phyloP scores from a whole-genome alignment of 139 green algal species.

The Pseudopediastrum boryanum region DNA sequence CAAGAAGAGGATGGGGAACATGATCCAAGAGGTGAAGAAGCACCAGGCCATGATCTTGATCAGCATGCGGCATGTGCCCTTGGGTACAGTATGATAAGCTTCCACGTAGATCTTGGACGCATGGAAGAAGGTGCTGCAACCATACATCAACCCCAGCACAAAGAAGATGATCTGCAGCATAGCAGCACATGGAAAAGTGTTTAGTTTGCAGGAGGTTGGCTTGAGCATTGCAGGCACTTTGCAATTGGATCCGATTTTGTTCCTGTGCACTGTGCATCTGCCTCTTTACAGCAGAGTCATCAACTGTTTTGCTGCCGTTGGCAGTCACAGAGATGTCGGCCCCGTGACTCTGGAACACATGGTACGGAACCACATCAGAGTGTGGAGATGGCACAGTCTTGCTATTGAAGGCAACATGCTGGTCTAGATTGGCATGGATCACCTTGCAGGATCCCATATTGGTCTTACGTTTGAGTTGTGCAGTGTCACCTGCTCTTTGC shows the following conservation, averaged over 20 bases:
- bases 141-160: background rate
- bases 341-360: background rate
- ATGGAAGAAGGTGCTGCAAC: background rate
- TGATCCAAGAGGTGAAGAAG: slow-evolving; percentile 13
- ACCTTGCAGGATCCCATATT: background rate
- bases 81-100: slow-evolving; percentile 60
- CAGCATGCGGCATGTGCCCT: slow-evolving; percentile 53
- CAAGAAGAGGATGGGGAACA: slow-evolving; percentile 66
- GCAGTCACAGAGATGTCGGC: background rate
- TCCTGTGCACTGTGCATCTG: background rate
- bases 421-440: background rate
- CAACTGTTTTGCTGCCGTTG: background rate
- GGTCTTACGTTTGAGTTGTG: background rate
- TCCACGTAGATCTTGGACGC: slow-evolving; percentile 57
- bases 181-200: background rate
- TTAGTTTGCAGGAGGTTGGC: background rate
- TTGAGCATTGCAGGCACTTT: too few relatives aligned
- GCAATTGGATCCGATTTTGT: background rate
- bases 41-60: slow-evolving; percentile 51
- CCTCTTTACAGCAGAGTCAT: too few relatives aligned
- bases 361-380: too few relatives aligned
- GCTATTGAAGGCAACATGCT: background rate
- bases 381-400: too few relatives aligned
- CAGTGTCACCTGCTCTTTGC: background rate
- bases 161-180: background rate